Evolutionary conservation across 176 grass and related monocot species (phyloP), one percentile per base, ranked within the genome.

Genomic region (Carex cristatella): DNA sequence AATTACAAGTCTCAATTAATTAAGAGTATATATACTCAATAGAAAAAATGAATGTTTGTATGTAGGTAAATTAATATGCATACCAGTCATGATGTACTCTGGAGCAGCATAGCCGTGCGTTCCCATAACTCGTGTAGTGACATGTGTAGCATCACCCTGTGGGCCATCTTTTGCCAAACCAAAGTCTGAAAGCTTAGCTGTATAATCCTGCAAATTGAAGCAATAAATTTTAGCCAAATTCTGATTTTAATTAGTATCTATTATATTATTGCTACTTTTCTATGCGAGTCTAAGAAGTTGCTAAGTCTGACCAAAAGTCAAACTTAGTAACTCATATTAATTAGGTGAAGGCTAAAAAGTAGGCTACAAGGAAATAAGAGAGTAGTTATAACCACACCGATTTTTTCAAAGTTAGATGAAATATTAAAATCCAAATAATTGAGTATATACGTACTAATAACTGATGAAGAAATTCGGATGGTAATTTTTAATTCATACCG

Each of bases 21-120:
- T 72, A 30, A 61, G 19, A 62, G 18, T 37, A 16, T 74, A 55
- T 37, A 16, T 74, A 55, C 6, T 49, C 9, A 65, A 38, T 1
- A 5, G 62, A 64, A 15, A 70, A 15, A 13, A 3, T 4, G 2
- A 48, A 64, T 80, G 14, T 54, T 68, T 59, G 23, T 77, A 38
- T 59, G 23, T 77, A 38, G 16, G 70, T 12, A 66, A 37, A 5
- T 8, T 33, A 23, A 23, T 23, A 23, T 10, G 46, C 56, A 11
- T 86, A 91, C 93, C 93, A 4, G 92, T 98, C 75, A 98, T 76
- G 79, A 98, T 91, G 84, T 98, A 98, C 88, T 98, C 95, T 2
- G 95, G 95, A 54, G 95, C 92, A 9, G 95, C 95, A 82, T 98
- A 98, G 55, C 92, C 95, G 48, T 98, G 91, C 6, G 95, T 98